Evolutionary conservation across 176 grass and related monocot species (phyloP), one percentile per base, ranked within the genome.

Genomic region (Avena insularis): DNA sequence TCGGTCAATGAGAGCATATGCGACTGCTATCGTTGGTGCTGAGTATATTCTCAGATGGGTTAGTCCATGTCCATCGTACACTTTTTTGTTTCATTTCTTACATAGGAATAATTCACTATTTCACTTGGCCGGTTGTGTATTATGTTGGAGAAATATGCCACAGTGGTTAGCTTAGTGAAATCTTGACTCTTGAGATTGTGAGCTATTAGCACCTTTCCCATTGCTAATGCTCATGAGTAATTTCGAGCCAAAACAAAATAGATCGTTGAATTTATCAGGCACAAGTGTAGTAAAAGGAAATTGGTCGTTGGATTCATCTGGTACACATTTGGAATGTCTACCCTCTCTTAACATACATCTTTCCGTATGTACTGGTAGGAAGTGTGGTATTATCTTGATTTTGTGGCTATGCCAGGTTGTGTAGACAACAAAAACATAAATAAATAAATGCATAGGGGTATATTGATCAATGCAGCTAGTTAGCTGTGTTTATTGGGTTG

Each of bases 11-110:
- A 92, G 96, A 89, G 92, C 96, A 78, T 98, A 95, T 89, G 96
- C 89, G 63, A 83, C 93, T 84, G 92, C 96, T 35, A 96, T 98
- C 64, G 79, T 96, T 85, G 93, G 54, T 80, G 96, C 96, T 8
- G 96, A 98, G 45, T 96, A 98, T 80, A 89, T 98, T 81, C 93
- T 98, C 55, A 94, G 89, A 85, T 98, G 92, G 96, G 96, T 98
- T 77, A 83, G 91, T 87, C 48, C 38, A 43, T 77, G 31, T 7
- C 67, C 19, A 47, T 70, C 10, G 45, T 81, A 33, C 40, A 81
- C 69, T 9, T 84, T 75, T 75, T 90, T 54, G 12, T 51, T 64
- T 75, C 48, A 31, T 40, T 29, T 73, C 49, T 4, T 36, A 14
- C 3, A 1, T 46, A 75, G 74, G 47, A 74, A 79, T 9, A 20